phyloP scores from a whole-genome alignment of 306 rosid species.

The Bauhinia variegata region DNA sequence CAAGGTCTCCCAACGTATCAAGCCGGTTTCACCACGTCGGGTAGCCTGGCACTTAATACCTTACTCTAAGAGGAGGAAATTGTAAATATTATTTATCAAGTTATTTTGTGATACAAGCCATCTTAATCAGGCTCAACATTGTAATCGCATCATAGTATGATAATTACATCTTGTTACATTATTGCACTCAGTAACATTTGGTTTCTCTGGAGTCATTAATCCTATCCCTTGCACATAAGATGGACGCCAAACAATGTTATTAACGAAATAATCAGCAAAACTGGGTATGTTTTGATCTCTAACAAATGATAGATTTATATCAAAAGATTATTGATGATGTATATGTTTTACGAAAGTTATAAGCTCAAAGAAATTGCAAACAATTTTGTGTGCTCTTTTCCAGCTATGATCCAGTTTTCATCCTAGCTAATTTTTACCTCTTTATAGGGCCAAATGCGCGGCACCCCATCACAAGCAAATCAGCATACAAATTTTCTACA shows the following conservation, averaged over 20 bases:
- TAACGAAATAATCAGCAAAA: no score
- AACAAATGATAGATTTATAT: neutral
- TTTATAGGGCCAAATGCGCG: constrained; percentile 82
- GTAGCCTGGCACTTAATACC: neutral
- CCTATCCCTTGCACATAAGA: neutral
- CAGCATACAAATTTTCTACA: constrained; percentile 66
- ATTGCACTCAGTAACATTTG: no score
- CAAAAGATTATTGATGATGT: neutral
- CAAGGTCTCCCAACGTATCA: neutral
- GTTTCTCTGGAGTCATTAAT: no score
- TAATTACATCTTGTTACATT: no score
- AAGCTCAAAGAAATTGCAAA: neutral
- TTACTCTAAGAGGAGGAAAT: neutral
- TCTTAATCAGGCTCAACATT: neutral
- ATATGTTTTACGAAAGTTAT: neutral
- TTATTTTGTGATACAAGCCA: neutral
- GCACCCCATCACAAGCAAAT: constrained; percentile 86
- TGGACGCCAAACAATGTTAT: neutral
- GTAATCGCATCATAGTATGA: neutral
- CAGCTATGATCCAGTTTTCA: constrained; percentile 8
- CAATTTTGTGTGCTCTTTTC: neutral
- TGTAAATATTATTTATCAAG: neutral
- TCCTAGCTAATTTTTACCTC: constrained; percentile 49
- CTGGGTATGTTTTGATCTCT: neutral
- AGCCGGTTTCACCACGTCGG: neutral